Evolutionary conservation across 2,329 filamentous ascomycete species (phyloP).

Genomic region (Torrubiella hemipterigena): DNA sequence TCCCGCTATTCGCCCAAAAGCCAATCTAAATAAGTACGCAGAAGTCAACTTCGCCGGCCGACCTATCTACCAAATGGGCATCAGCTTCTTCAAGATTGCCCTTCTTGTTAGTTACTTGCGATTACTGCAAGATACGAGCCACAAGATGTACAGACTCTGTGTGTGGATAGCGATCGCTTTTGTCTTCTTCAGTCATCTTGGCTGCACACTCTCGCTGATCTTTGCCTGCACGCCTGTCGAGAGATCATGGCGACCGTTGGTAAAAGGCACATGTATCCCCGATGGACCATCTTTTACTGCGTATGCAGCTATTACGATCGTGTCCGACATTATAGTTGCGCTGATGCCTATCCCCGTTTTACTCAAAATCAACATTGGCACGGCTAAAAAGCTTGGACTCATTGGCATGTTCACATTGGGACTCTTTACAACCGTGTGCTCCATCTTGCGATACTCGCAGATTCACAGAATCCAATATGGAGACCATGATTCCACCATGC

Average conservation of each 20-base stretch:
- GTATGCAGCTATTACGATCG: constrained; percentile 38
- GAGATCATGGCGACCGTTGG: constrained; percentile 31
- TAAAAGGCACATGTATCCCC: constrained; percentile 29
- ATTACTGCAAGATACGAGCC: constrained; percentile 34
- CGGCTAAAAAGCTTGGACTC: constrained; percentile 35
- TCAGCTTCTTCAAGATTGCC: constrained; percentile 44
- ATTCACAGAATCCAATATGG: constrained; percentile 36
- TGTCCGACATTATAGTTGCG: constrained; percentile 36
- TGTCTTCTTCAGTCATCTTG: constrained; percentile 34
- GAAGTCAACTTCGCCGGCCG: constrained; percentile 39
- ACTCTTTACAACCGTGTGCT: constrained; percentile 42
- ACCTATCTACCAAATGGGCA: constrained; percentile 41
- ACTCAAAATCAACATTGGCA: constrained; percentile 32
- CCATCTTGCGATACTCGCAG: constrained; percentile 37
- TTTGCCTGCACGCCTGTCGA: constrained; percentile 36
- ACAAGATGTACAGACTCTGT: constrained; percentile 26
- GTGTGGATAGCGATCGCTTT: constrained; percentile 31
- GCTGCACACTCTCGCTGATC: constrained; percentile 33
- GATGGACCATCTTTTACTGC: constrained; percentile 36
- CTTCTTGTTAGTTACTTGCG: constrained; percentile 40
- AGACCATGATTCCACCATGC: constrained; percentile 42
- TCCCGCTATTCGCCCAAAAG: constrained; percentile 26
- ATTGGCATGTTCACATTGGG: constrained; percentile 40
- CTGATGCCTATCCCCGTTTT: constrained; percentile 38
- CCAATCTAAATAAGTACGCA: constrained; percentile 30